Conservation (phyloP, 192 early-diverging fungal species). For the Coemansia sp. region DNA sequence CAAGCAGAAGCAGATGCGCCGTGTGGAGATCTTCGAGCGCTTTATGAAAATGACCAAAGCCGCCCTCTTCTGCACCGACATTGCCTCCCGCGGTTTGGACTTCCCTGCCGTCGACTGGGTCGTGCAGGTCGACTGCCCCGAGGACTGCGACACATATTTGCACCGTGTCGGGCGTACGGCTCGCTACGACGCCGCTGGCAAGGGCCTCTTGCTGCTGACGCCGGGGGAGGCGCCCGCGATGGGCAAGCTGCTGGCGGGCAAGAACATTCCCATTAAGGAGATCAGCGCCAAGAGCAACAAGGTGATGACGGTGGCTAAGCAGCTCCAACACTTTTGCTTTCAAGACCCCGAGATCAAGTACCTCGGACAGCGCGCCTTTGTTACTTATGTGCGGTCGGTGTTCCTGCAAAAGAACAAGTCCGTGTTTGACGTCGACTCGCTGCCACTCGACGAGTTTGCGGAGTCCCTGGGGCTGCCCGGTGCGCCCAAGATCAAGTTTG, state of each 20-base stretch:
- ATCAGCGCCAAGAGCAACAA: conserved; percentile 87
- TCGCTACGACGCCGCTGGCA: conserved; percentile 85
- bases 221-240: conserved; percentile 88
- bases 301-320: conserved; percentile 72
- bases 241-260: conserved; percentile 65
- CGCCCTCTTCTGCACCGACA: conserved; percentile 90
- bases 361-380: conserved; percentile 94
- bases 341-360: conserved; percentile 96
- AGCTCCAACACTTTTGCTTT: conserved; percentile 90
- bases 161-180: conserved; percentile 98
- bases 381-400: conserved; percentile 92
- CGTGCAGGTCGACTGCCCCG: conserved; percentile 95
- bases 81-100: conserved; percentile 95
- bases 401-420: conserved; percentile 89
- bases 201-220: conserved; percentile 83
- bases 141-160: conserved; percentile 95
- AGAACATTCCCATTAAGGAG: conserved; percentile 86
- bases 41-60: conserved; percentile 78
- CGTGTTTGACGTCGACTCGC: conserved; percentile 81
- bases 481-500: conserved; percentile 92
- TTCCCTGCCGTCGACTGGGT: conserved; percentile 99
- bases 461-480: conserved; percentile 91
- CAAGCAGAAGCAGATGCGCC: conserved; percentile 94
- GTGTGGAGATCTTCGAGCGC: conserved; percentile 91
- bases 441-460: conserved; percentile 89